A percentile compares a stretch with the other conserved stretches of the same genome.
phyloP scores from a whole-genome alignment of 495 filamentous ascomycete genomes.

The Neurospora sp. region DNA sequence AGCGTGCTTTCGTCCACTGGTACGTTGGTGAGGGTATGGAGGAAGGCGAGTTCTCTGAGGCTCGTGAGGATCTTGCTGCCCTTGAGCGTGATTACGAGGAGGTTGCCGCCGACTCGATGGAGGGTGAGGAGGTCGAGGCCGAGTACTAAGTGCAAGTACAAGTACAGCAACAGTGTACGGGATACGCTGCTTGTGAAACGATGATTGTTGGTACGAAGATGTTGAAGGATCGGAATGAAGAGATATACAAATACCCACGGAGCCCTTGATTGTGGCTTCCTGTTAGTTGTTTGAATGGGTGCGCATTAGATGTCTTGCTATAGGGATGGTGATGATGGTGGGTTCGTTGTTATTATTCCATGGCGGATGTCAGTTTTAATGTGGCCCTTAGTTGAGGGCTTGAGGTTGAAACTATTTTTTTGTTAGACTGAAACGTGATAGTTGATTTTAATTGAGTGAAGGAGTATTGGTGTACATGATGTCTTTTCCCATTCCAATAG shows the following conservation, averaged over 20 bases:
- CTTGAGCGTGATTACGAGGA: slow-evolving; percentile 99
- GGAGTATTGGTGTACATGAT: neutral
- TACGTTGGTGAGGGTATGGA: slow-evolving; percentile 99
- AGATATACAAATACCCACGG: neutral
- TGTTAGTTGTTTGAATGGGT: neutral
- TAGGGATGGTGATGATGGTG: slow-evolving; percentile 7
- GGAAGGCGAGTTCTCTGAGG: slow-evolving; percentile 98
- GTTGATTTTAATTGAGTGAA: slow-evolving; percentile 21
- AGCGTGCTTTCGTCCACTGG: slow-evolving; percentile 99
- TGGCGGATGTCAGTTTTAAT: slow-evolving; percentile 1
- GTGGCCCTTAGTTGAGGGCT: slow-evolving; percentile 5
- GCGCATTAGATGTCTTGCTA: neutral
- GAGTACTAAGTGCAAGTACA: slow-evolving; percentile 64
- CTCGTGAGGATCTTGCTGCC: slow-evolving; percentile 93
- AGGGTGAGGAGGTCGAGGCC: slow-evolving; percentile 80
- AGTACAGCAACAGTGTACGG: neutral
- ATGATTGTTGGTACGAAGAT: neutral
- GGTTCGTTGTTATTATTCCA: slow-evolving; percentile 5
- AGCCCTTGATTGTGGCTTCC: neutral
- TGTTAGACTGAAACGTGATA: slow-evolving; percentile 25
- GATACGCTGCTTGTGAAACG: neutral
- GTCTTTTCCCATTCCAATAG: neutral
- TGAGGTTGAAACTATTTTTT: slow-evolving; percentile 5
- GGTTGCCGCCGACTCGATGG: slow-evolving; percentile 90
- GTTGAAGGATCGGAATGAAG: neutral